Conservation (phyloP, 257 asterid species). For the Nicotiana paniculata region DNA sequence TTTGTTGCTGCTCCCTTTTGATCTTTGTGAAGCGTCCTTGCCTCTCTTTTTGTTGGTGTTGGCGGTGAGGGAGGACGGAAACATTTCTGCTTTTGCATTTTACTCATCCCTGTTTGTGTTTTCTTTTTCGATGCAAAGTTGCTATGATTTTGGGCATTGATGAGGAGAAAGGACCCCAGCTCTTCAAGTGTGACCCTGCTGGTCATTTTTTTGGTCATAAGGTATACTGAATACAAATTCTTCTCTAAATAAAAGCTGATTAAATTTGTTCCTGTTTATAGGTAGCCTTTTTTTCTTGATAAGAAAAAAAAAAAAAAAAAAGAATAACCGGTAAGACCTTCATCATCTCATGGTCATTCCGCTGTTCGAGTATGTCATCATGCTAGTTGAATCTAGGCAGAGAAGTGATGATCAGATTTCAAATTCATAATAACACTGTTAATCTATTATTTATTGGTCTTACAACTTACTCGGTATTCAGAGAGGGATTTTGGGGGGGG, state of each 20-base stretch:
- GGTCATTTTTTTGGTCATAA: conserved; percentile 99
- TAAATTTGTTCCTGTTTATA: not conserved
- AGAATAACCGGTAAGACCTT: not conserved
- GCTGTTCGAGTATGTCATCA: not conserved
- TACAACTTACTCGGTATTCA: not conserved
- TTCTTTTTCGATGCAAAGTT: conserved; percentile 36
- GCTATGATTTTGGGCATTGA: conserved; percentile 96
- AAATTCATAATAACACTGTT: not conserved
- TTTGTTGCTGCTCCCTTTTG: conserved; percentile 30
- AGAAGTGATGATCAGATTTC: not conserved
- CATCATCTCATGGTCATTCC: not conserved
- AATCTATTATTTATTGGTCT: not conserved
- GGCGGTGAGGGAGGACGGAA: not conserved
- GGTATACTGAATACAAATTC: conserved; percentile 29
- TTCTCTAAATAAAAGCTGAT: not conserved
- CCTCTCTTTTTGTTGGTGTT: not conserved
- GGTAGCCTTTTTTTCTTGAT: not conserved
- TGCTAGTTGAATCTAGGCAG: not conserved
- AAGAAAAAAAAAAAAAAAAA: no score
- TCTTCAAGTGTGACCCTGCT: conserved; percentile 99
- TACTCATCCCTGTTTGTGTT: not conserved
- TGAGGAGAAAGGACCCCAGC: conserved; percentile 95
- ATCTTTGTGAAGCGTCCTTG: not conserved
- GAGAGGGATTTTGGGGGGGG: not conserved
- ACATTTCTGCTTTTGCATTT: not conserved